Evolutionary conservation across 257 asterid genomes (phyloP).

Genomic region (Solanum paucissectum): DNA sequence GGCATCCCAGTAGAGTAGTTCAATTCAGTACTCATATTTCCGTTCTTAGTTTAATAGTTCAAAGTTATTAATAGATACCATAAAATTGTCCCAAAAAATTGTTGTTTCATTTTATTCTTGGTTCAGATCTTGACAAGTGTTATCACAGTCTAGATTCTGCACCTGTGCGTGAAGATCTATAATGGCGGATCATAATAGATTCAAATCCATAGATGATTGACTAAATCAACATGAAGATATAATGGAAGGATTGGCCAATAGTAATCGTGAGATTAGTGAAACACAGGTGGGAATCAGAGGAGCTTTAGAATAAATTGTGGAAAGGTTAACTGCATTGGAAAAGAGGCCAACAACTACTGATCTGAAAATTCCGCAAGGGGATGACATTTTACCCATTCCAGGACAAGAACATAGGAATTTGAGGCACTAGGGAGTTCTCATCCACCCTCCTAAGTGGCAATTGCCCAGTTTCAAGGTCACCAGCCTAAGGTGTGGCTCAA

Average conservation of each 20-base stretch:
- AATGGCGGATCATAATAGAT: too few species aligned
- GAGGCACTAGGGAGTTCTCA: not conserved
- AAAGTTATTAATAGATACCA: too few species aligned
- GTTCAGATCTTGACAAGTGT: too few species aligned
- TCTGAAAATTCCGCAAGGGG: not conserved
- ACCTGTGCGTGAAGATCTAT: too few species aligned
- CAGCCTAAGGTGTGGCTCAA: not conserved
- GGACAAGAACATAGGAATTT: not conserved
- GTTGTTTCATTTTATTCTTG: too few species aligned
- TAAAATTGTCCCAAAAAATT: too few species aligned
- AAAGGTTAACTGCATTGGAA: not conserved
- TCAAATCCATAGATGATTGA: too few species aligned
- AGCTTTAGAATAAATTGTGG: not conserved
- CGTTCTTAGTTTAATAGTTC: too few species aligned
- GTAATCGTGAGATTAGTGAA: not conserved
- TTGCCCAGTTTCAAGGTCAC: not conserved
- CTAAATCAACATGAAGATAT: too few species aligned
- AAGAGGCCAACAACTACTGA: not conserved
- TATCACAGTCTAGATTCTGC: too few species aligned
- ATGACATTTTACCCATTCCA: not conserved
- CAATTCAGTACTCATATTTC: too few species aligned
- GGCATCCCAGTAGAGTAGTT: too few species aligned
- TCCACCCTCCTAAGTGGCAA: not conserved
- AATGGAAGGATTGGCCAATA: not conserved
- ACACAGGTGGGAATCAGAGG: not conserved